Evolutionary conservation across 1,284 basidiomycete genomes (phyloP).

Genomic region (Xerocomus minutiporus): DNA sequence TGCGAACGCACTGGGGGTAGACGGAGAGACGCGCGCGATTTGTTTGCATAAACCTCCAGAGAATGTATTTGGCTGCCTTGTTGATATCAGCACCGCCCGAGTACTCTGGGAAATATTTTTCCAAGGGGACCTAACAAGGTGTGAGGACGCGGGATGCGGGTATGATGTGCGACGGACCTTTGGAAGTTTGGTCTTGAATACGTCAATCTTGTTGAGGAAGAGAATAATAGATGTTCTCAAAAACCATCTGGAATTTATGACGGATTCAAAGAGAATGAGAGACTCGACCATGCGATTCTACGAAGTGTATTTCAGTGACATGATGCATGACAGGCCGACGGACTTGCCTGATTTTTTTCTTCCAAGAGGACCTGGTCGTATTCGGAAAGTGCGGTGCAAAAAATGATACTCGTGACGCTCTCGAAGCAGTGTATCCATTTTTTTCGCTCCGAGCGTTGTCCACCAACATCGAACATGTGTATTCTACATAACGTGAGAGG

Average conservation of each 20-base stretch:
- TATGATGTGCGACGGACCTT: conserved; percentile 45
- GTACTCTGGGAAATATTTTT: conserved; percentile 92
- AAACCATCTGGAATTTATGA: conserved; percentile 99
- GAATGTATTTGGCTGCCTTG: conserved; percentile 96
- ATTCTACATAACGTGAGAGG: conserved; percentile 48
- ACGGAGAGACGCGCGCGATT: conserved; percentile 86
- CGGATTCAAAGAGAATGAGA: conserved; percentile 88
- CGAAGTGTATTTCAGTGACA: neutral
- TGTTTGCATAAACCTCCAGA: conserved; percentile 96
- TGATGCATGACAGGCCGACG: conserved; percentile 24
- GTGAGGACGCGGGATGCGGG: neutral
- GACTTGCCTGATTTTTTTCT: conserved; percentile 69
- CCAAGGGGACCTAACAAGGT: conserved; percentile 61
- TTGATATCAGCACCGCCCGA: conserved; percentile 92
- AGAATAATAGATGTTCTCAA: conserved; percentile 88
- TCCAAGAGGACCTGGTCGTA: conserved; percentile 89
- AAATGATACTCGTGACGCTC: conserved; percentile 92
- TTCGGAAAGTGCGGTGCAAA: conserved; percentile 90
- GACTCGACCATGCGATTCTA: conserved; percentile 96
- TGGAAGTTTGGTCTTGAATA: conserved; percentile 90
- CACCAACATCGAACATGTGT: conserved; percentile 94
- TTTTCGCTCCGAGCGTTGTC: conserved; percentile 89
- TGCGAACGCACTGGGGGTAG: conserved; percentile 79
- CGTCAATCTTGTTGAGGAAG: conserved; percentile 94
- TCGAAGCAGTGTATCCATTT: conserved; percentile 97